These are phyloP conservation scores for Colletotrichum tropicale DNA, from an alignment of 2,329 filamentous ascomycete species.

Conservation along the genomic window DNA sequence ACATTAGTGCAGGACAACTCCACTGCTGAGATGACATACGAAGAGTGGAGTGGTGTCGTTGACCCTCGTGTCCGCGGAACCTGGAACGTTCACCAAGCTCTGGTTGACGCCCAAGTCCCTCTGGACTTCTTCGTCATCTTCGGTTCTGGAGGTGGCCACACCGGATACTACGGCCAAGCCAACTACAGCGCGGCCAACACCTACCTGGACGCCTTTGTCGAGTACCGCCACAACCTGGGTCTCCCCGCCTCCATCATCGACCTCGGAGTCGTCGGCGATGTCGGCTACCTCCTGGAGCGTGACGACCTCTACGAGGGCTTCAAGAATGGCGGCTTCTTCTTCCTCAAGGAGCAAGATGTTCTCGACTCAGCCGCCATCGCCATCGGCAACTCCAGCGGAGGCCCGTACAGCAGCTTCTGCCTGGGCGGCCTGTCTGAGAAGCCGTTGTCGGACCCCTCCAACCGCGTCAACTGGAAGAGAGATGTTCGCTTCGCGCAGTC, in stretches of 20 bases:
- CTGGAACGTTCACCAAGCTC: slow-evolving; percentile 41
- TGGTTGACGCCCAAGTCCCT: slow-evolving; percentile 21
- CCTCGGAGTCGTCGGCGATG: slow-evolving; percentile 37
- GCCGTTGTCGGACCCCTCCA: not conserved
- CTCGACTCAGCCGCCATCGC: not conserved
- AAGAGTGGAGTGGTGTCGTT: slow-evolving; percentile 34
- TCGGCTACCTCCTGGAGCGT: slow-evolving; percentile 31
- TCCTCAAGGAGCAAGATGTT: slow-evolving; percentile 3
- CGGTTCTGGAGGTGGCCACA: slow-evolving; percentile 52
- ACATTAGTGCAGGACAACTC: not conserved
- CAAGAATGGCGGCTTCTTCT: slow-evolving; percentile 3
- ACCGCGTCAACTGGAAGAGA: slow-evolving; percentile 6
- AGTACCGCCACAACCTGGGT: slow-evolving; percentile 35
- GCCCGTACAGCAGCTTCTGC: slow-evolving; percentile 1
- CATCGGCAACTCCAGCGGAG: not conserved
- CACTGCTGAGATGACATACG: slow-evolving; percentile 34
- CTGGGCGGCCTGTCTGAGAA: not conserved
- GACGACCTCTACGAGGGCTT: slow-evolving; percentile 1
- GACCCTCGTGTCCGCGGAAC: slow-evolving; percentile 42
- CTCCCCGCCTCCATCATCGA: slow-evolving; percentile 44
- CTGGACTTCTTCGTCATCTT: slow-evolving; percentile 49
- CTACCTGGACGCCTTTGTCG: slow-evolving; percentile 42
- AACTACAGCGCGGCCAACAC: slow-evolving; percentile 46
- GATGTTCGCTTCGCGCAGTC: slow-evolving; percentile 5
- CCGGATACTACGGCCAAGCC: slow-evolving; percentile 38